phyloP scores from a whole-genome alignment of 495 filamentous ascomycete species.

The Lepidopterella palustris region DNA sequence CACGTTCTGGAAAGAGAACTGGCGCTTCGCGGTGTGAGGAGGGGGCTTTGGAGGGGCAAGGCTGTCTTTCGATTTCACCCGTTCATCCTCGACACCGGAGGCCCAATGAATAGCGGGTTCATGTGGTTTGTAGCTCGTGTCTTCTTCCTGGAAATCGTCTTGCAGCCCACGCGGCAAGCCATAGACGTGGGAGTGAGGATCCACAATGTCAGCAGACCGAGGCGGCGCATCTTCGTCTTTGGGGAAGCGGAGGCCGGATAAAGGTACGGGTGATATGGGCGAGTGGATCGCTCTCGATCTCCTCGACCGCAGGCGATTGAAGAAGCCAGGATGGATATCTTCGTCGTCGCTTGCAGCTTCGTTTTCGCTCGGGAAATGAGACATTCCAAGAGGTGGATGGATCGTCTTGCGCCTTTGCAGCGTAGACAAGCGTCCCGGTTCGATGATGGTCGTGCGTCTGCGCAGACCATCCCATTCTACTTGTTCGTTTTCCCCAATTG shows the following conservation, averaged over 20 bases:
- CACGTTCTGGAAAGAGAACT: conserved; percentile 87
- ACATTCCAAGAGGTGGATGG: conserved; percentile 84
- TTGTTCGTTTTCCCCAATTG: conserved; percentile 66
- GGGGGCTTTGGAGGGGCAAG: conserved; percentile 44
- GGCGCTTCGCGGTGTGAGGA: conserved; percentile 50
- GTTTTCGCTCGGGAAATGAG: conserved; percentile 59
- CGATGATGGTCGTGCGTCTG: conserved; percentile 65
- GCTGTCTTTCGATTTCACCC: conserved; percentile 24
- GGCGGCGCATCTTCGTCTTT: not conserved
- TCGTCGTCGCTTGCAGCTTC: conserved; percentile 43
- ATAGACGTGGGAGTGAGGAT: conserved; percentile 24
- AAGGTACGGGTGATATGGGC: conserved; percentile 5
- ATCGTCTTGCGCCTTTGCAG: conserved; percentile 45
- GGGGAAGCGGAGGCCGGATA: conserved; percentile 7
- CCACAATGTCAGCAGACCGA: conserved; percentile 6
- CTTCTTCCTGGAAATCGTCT: conserved; percentile 28
- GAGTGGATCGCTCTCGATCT: conserved; percentile 12
- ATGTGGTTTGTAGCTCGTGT: conserved; percentile 48
- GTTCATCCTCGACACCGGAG: conserved; percentile 29
- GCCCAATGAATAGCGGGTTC: conserved; percentile 45
- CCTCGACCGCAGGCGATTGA: conserved; percentile 39
- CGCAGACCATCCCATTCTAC: conserved; percentile 93
- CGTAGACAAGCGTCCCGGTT: conserved; percentile 37
- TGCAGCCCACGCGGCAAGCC: conserved; percentile 24
- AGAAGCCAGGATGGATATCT: conserved; percentile 43